These are phyloP conservation scores for Aspergillus aculeatus DNA, from an alignment of 2,329 filamentous ascomycete genomes.

Conservation along the genomic window DNA sequence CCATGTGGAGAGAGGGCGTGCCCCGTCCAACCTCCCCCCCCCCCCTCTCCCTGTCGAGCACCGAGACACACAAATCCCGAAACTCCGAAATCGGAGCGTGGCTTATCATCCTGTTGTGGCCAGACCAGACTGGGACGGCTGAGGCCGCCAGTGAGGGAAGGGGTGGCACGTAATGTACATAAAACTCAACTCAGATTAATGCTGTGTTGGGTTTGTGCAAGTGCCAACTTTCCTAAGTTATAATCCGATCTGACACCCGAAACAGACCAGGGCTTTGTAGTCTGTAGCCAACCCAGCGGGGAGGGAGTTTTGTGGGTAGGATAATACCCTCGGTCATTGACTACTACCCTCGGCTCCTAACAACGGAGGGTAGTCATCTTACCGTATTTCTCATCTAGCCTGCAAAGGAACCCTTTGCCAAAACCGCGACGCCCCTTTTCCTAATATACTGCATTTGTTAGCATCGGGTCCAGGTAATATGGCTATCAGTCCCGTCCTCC, in stretches of 20 bases:
- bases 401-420: neutral
- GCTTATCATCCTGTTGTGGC: constrained; percentile 4
- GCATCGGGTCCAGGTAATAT: neutral
- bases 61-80: neutral
- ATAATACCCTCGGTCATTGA: neutral
- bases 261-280: neutral
- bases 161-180: neutral
- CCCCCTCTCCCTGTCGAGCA: neutral
- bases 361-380: neutral
- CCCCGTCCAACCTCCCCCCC: neutral
- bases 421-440: neutral
- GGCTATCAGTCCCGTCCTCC: no score
- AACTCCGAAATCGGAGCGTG: constrained; percentile 10
- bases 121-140: neutral
- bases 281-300: neutral
- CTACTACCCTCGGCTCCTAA: neutral
- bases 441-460: neutral
- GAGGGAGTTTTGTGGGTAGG: neutral
- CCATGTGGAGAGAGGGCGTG: neutral
- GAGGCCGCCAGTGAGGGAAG: neutral
- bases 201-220: neutral
- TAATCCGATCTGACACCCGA: neutral
- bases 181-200: neutral
- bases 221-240: neutral
- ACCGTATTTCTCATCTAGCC: neutral